These are phyloP conservation scores for Starmerella kuoi DNA, from an alignment of 805 yeast genomes.

Conservation along the genomic window DNA sequence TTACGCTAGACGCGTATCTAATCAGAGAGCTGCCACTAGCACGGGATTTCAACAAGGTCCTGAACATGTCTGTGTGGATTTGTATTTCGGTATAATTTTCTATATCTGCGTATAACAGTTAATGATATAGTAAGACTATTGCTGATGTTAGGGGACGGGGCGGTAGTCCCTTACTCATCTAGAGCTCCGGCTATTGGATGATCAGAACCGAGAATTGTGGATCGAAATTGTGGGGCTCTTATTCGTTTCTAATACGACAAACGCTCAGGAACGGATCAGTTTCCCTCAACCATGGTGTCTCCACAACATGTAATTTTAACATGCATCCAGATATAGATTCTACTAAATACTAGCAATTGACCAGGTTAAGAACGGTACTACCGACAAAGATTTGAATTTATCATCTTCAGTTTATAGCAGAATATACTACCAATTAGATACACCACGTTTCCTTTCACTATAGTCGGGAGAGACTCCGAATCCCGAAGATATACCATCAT, in stretches of 20 bases:
- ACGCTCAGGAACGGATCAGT: too few species aligned
- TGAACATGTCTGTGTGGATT: slow-evolving; percentile 9
- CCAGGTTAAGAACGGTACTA: too few species aligned
- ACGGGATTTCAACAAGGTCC: slow-evolving; percentile 13
- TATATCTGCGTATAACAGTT: background rate
- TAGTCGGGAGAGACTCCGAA: too few species aligned
- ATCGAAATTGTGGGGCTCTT: background rate
- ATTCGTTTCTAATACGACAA: background rate
- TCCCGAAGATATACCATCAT: too few species aligned
- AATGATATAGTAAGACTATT: background rate
- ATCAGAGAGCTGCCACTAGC: background rate
- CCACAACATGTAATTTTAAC: too few species aligned
- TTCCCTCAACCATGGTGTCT: too few species aligned
- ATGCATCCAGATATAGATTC: too few species aligned
- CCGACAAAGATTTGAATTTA: too few species aligned
- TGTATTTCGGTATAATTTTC: background rate
- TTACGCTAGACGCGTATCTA: slow-evolving; percentile 12
- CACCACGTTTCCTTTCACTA: too few species aligned
- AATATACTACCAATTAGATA: too few species aligned
- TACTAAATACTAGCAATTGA: too few species aligned
- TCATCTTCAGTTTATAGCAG: too few species aligned
- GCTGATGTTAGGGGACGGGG: slow-evolving; percentile 1
- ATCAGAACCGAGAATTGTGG: background rate
- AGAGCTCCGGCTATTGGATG: slow-evolving; percentile 3
- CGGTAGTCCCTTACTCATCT: slow-evolving; percentile 1